These are phyloP conservation scores for Kandelia obovata DNA, from an alignment of 345 rosid species.

Conservation along the genomic window DNA sequence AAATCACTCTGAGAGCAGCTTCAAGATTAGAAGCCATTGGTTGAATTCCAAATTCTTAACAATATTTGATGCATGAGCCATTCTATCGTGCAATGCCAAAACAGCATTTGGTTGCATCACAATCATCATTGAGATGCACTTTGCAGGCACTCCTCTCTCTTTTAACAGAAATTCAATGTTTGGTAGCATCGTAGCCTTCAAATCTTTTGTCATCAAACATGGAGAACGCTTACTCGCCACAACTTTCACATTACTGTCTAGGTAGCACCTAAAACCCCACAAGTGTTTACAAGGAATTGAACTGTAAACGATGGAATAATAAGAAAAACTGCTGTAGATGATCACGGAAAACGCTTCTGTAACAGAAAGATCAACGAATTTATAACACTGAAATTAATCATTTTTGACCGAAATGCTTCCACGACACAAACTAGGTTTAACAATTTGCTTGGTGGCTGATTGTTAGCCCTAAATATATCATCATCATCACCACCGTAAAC, in stretches of 20 bases:
- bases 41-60: slow-evolving; percentile 22
- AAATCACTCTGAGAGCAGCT: slow-evolving; percentile 13
- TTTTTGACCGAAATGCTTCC: too few relatives aligned
- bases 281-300: not conserved
- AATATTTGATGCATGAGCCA: slow-evolving; percentile 6
- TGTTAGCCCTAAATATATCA: too few relatives aligned
- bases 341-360: too few relatives aligned
- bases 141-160: slow-evolving; percentile 18
- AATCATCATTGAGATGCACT: slow-evolving; percentile 1
- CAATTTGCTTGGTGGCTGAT: too few relatives aligned
- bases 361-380: too few relatives aligned
- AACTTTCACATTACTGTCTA: slow-evolving; percentile 7
- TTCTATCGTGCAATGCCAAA: slow-evolving; percentile 1
- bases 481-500: too few relatives aligned
- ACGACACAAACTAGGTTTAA: too few relatives aligned
- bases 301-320: not conserved
- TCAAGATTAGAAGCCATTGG: slow-evolving; percentile 15
- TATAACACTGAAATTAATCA: too few relatives aligned
- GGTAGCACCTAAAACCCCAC: not conserved
- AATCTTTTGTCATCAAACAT: slow-evolving; percentile 9
- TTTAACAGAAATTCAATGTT: slow-evolving; percentile 22
- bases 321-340: too few relatives aligned
- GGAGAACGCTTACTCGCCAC: slow-evolving; percentile 18
- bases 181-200: slow-evolving; percentile 10
- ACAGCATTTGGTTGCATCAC: slow-evolving; percentile 6